Evolutionary conservation across 2,329 filamentous ascomycete genomes (phyloP), one percentile per base, ranked within the genome.

Genomic region (Cytospora leucostoma): DNA sequence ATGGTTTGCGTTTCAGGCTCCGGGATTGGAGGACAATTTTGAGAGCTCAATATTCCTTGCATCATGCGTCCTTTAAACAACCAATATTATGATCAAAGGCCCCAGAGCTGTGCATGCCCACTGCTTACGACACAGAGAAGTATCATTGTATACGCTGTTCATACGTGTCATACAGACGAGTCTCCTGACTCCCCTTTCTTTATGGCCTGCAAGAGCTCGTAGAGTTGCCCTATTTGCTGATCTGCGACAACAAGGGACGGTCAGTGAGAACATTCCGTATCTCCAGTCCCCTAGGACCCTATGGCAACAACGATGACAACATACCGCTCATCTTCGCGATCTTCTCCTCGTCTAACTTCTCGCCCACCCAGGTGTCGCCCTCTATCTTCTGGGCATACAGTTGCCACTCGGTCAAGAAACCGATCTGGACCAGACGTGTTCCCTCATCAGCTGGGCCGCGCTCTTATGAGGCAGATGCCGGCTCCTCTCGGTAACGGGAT

Each of bases 381-480:
- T 98, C 94, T 17, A 99, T 79, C 73, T 92, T 88, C 74, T 99
- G 94, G 2, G 93, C 93, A 73, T 98, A 99, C 59, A 92, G 79
- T 76, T 99, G 95, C 94, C 94, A 99, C 76, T 98, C 93, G 0
- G 91, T 94, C 69, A 99, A 82, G 75, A 99, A 99, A 1, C 94
- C 95, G 70, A 98, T 92, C 92, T 96, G 68, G 15, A 57, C 15
- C 3, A 2, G 7, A 11, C 13, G 3, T 38, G 47, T 61, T 51
- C 53, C 40, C 19, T 12, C 27, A 17, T 5, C 13, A 7, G 2
- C 47, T 21, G 8, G 15, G 6, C 3, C 11, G 3, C 8, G n/a
- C 44, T 47, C 44, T 27, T 27, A 47, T 12, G 44, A 11, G 44
- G 34, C 10, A 38, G 19, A 35, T 12, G 12, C 34, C 33, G 19